Evolutionary conservation across 306 rosid genomes (phyloP), one percentile per base, ranked within the genome.

Genomic region (Ammopiptanthus mongolicus): DNA sequence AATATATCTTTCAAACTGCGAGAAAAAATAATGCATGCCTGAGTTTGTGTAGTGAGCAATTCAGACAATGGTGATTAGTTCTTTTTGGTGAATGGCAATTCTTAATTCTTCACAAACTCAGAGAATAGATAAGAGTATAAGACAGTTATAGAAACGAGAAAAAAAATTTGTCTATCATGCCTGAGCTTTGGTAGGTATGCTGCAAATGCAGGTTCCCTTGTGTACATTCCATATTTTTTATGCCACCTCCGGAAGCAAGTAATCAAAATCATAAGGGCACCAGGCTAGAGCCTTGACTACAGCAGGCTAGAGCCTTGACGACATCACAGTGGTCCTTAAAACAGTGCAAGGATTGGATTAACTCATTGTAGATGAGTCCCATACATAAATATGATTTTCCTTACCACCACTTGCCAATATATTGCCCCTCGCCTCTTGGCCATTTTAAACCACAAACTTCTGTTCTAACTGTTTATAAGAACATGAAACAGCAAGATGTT

Each of bases 211-310:
- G 62, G 82, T 82, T 11, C 93, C 97, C 52, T 73, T 86, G 33
- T 81, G 87, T 8, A 79, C 82, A 75, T 88, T 89, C 97, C 97
- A 91, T 73, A 86, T 8, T 85, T 91, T 91, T 69, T 41, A 93
- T 89, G 75, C 97, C 97, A 61, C 96, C 97, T 39, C 97, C 97
- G 11, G 96, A 89, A 56, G 93, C 97, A 66, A 89, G 91, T 47
- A 91, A 44, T 75, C 61, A 14, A 84, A 85, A 63, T 87, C 88
- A 80, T 87, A 78, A 33, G 97, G 97, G 71, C 97, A 87, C 97
- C 97, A 91, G 0, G 96, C 96, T 21, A 91, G 91, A 7, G 97
- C 90, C 84, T 87, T 91, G 33, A 91, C 93, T 57, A 96, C 93
- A 34, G 96, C 96, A n/a, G n/a, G n/a, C n/a, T n/a, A n/a, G n/a